phyloP scores from a whole-genome alignment of 257 asterid genomes.

The Przewalskia tangutica region DNA sequence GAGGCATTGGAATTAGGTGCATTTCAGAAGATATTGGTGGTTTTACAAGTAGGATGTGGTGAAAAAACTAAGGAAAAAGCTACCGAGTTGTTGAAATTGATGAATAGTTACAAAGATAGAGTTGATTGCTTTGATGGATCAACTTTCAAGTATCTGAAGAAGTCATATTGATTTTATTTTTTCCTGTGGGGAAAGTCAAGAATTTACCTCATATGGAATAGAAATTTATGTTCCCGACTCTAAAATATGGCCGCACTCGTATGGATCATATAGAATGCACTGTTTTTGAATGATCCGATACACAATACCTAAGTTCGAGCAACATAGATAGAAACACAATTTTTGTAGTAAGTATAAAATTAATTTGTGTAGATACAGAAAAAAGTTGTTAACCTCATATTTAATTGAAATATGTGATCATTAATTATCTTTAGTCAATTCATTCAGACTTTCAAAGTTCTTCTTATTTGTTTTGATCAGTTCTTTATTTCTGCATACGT shows the following conservation, averaged over 20 bases:
- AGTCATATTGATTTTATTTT: slow-evolving; percentile 24
- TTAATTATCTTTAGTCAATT: too few relatives aligned
- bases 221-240: not conserved
- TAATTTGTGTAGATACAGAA: not conserved
- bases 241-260: not conserved
- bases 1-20: slow-evolving; percentile 70
- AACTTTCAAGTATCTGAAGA: slow-evolving; percentile 46
- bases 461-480: not conserved
- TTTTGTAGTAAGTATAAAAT: not conserved
- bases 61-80: slow-evolving; percentile 47
- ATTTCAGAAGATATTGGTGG: slow-evolving; percentile 71
- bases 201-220: not conserved
- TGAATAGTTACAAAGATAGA: slow-evolving; percentile 49
- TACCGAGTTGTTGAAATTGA: slow-evolving; percentile 56
- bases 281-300: not conserved
- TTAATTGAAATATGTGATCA: not conserved
- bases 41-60: slow-evolving; percentile 62
- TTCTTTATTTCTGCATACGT: not conserved
- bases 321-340: not conserved
- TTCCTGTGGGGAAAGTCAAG: not conserved
- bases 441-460: too few relatives aligned
- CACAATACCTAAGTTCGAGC: not conserved
- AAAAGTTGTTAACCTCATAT: not conserved
- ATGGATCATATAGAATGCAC: fast-evolving
- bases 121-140: slow-evolving; percentile 59